phyloP scores from a whole-genome alignment of 805 yeast species.

The Ogataea pilisensis region DNA sequence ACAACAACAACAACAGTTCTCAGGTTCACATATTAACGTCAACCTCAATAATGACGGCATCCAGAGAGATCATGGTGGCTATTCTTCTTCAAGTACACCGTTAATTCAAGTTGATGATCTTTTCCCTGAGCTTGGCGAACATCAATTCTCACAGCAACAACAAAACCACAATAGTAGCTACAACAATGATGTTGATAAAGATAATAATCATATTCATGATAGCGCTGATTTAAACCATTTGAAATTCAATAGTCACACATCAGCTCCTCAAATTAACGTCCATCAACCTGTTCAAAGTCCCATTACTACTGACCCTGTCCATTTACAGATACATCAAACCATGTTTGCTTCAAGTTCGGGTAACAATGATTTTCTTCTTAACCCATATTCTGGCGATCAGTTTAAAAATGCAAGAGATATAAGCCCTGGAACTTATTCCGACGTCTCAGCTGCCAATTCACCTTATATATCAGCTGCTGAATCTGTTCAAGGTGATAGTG shows the following conservation, averaged over 20 bases:
- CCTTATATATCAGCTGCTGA: conserved; percentile 27
- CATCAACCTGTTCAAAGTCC: neutral
- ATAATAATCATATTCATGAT: neutral
- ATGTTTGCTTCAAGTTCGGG: conserved; percentile 9
- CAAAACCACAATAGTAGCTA: no score
- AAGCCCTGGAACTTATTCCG: conserved; percentile 15
- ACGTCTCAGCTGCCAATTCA: conserved; percentile 22
- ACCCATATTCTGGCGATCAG: conserved; percentile 14
- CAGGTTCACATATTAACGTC: neutral
- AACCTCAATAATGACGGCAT: neutral
- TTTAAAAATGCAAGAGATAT: conserved; percentile 14
- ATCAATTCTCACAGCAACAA: neutral
- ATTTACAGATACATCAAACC: conserved; percentile 4
- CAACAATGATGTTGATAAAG: no score
- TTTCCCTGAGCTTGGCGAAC: conserved; percentile 6
- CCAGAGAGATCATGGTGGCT: neutral
- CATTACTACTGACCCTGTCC: neutral
- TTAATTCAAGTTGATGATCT: conserved; percentile 15
- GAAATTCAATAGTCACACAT: neutral
- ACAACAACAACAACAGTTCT: neutral
- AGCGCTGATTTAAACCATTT: neutral
- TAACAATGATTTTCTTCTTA: conserved; percentile 7
- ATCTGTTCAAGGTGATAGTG: conserved; percentile 21
- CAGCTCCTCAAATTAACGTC: neutral
- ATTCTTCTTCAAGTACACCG: conserved; percentile 5